phyloP scores from a whole-genome alignment of 2,329 filamentous ascomycete species.

The Pestalotiopsis sp. region DNA sequence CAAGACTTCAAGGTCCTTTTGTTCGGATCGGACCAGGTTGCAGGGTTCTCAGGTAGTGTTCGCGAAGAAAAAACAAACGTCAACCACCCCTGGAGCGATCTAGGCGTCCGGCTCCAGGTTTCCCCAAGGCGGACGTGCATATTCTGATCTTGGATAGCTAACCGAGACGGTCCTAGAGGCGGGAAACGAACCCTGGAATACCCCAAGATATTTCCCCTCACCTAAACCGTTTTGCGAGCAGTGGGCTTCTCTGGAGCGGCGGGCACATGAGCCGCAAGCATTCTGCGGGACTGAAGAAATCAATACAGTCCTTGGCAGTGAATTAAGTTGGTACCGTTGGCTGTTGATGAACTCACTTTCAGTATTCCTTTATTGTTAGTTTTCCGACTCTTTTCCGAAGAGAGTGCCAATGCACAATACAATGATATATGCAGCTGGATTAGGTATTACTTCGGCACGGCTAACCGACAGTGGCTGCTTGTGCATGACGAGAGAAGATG shows the following conservation, averaged over 20 bases:
- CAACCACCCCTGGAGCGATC: not conserved
- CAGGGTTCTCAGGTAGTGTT: not conserved
- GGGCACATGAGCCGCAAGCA: not conserved
- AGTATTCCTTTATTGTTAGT: not conserved
- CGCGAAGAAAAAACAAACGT: not conserved
- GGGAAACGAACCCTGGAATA: constrained; percentile 1
- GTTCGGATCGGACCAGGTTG: not conserved
- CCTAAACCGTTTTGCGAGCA: not conserved
- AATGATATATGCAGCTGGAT: too few relatives aligned
- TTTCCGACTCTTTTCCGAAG: not conserved
- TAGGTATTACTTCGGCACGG: too few relatives aligned
- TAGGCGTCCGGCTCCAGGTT: not conserved
- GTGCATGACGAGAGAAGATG: too few relatives aligned
- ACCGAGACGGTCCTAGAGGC: constrained; percentile 1
- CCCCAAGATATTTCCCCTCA: constrained; percentile 4
- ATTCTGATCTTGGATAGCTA: not conserved
- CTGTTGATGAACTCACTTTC: not conserved
- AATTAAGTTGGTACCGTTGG: not conserved
- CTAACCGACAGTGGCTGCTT: too few relatives aligned
- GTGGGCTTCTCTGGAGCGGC: not conserved
- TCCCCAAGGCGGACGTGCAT: not conserved
- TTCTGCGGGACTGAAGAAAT: not conserved
- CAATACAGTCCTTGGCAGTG: not conserved
- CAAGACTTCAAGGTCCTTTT: not conserved
- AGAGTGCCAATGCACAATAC: too few relatives aligned